Evolutionary conservation across 306 rosid species (phyloP).

Genomic region (Myrica gale): DNA sequence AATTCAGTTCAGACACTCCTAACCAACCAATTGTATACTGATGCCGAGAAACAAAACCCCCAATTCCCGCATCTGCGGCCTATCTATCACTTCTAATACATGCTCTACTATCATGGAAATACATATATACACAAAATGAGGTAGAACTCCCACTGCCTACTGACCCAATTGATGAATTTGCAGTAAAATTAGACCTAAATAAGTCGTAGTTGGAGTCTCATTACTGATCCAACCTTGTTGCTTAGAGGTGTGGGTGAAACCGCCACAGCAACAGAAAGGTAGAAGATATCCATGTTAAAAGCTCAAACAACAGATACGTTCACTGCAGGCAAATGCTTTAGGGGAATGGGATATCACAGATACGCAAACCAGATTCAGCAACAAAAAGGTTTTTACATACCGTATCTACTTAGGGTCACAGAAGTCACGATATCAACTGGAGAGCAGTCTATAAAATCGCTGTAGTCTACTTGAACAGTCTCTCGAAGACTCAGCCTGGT

Average conservation of each 20-base stretch:
- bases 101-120: not conserved
- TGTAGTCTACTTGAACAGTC: conserved; percentile 51
- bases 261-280: not conserved
- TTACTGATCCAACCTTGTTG: not conserved
- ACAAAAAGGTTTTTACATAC: conserved; percentile 38
- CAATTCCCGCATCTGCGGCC: not conserved
- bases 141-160: too few species aligned
- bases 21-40: not conserved
- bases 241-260: not conserved
- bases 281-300: not conserved
- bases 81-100: not conserved
- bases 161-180: too few species aligned
- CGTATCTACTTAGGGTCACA: conserved; percentile 50
- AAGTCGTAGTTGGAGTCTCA: too few species aligned
- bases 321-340: not conserved
- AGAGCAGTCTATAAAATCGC: conserved; percentile 60
- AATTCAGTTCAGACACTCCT: too few species aligned
- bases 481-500: conserved; percentile 45
- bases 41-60: not conserved
- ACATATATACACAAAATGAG: not conserved
- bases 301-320: not conserved
- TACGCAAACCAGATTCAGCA: conserved; percentile 12
- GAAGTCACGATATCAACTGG: conserved; percentile 42
- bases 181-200: too few species aligned
- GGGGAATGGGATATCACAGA: conserved; percentile 3